Conservation (phyloP, 805 yeast genomes). For the Ogataea methanolica region DNA sequence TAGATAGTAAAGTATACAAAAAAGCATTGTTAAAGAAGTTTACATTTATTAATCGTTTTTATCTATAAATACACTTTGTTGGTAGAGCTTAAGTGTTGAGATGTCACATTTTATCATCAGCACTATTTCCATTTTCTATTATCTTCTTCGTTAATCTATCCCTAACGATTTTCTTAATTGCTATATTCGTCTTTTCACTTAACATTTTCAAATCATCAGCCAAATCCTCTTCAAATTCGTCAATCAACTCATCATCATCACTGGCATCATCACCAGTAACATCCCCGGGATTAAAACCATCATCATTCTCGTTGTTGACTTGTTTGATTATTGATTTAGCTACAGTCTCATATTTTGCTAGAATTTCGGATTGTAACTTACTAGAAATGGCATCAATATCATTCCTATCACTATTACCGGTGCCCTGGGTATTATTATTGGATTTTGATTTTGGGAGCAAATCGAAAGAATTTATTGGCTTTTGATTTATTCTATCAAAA, state of each 20-base stretch:
- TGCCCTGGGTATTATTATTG: not conserved
- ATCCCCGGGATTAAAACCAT: not conserved
- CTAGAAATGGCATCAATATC: not conserved
- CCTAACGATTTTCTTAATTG: slow-evolving; percentile 34
- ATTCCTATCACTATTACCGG: not conserved
- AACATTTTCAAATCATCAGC: slow-evolving; percentile 33
- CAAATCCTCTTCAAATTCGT: slow-evolving; percentile 34
- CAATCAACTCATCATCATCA: slow-evolving; percentile 5
- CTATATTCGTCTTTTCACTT: slow-evolving; percentile 39
- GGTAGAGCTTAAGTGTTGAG: not conserved
- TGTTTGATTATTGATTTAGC: not conserved
- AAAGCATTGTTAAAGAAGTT: not conserved
- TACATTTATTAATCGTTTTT: no score
- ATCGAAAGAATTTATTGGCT: slow-evolving; percentile 12
- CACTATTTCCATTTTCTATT: not conserved
- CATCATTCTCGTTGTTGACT: not conserved
- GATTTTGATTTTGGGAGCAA: not conserved
- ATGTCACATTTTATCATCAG: not conserved
- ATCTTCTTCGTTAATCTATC: slow-evolving; percentile 21
- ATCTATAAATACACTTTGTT: no score
- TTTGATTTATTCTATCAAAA: slow-evolving; percentile 7
- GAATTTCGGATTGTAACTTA: not conserved
- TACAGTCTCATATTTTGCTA: slow-evolving; percentile 1
- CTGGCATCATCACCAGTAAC: not conserved
- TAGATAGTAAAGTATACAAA: no score